Conservation (phyloP, 495 filamentous ascomycete species). For the Podospora bellae-mahoneyi region DNA sequence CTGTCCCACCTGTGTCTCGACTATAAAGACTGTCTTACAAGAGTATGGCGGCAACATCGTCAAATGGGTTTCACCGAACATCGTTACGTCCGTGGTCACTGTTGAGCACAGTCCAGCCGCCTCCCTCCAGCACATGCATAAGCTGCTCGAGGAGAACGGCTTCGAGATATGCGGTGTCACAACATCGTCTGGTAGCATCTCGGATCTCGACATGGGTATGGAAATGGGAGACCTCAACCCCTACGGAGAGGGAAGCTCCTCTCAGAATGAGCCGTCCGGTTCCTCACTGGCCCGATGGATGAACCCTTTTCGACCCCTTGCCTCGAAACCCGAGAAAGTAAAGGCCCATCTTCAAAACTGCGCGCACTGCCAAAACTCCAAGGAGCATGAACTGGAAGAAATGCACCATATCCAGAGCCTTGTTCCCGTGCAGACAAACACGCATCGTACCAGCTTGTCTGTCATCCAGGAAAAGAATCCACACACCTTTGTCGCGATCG, state of each 20-base stretch:
- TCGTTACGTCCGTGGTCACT: slow-evolving; percentile 55
- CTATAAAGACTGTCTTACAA: slow-evolving; percentile 49
- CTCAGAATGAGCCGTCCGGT: slow-evolving; percentile 9
- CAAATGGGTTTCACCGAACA: slow-evolving; percentile 53
- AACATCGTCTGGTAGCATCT: slow-evolving; percentile 34
- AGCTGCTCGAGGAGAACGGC: slow-evolving; percentile 43
- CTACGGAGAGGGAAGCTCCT: slow-evolving; percentile 16
- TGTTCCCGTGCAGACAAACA: slow-evolving; percentile 5
- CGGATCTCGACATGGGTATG: slow-evolving; percentile 17
- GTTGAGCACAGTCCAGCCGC: slow-evolving; percentile 34
- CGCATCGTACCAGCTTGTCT: not conserved
- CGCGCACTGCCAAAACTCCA: slow-evolving; percentile 29
- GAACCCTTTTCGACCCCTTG: slow-evolving; percentile 11
- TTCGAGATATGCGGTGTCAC: slow-evolving; percentile 46
- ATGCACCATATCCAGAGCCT: slow-evolving; percentile 19
- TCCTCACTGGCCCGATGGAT: slow-evolving; percentile 30
- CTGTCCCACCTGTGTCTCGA: slow-evolving; percentile 58
- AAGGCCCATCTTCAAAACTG: slow-evolving; percentile 33
- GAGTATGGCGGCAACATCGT: slow-evolving; percentile 38
- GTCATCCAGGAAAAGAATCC: not conserved
- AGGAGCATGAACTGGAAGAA: slow-evolving; percentile 9
- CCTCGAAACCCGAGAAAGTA: slow-evolving; percentile 18
- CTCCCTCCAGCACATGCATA: slow-evolving; percentile 35
- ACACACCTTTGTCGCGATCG: slow-evolving; percentile 27
- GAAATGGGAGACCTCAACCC: slow-evolving; percentile 2